These are phyloP conservation scores for Dactylonectria estremocensis DNA, from an alignment of 2,329 filamentous ascomycete species.

Conservation along the genomic window DNA sequence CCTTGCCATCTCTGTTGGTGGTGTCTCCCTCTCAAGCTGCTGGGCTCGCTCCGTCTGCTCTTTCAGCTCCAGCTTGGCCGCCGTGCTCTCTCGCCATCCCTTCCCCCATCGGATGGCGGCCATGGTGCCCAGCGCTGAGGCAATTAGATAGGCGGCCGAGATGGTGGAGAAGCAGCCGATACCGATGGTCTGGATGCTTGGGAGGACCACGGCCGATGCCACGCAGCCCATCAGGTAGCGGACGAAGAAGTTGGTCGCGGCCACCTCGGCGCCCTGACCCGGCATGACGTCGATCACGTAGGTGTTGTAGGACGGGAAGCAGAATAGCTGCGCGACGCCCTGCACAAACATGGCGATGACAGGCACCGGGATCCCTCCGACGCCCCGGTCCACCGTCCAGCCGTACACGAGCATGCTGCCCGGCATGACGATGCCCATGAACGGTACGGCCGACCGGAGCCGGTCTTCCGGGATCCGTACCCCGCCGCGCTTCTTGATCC, in stretches of 20 bases:
- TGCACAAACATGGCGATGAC: constrained; percentile 83
- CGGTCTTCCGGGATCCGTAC: constrained; percentile 78
- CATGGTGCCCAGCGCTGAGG: constrained; percentile 55
- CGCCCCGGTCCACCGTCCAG: constrained; percentile 64
- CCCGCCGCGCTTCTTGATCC: constrained; percentile 71
- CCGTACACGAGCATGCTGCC: constrained; percentile 76
- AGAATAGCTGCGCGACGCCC: constrained; percentile 81
- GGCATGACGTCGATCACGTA: constrained; percentile 89
- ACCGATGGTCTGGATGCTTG: constrained; percentile 80
- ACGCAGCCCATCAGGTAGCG: constrained; percentile 82
- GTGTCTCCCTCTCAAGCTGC: constrained; percentile 9
- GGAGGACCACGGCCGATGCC: constrained; percentile 80
- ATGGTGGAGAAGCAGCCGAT: constrained; percentile 88
- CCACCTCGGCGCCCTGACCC: constrained; percentile 77
- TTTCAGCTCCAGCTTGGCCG: constrained; percentile 41
- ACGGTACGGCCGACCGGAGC: constrained; percentile 71
- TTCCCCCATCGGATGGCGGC: constrained; percentile 58
- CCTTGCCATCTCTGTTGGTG: constrained; percentile 21
- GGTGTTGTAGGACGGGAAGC: constrained; percentile 82
- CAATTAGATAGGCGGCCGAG: constrained; percentile 55
- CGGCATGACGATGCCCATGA: constrained; percentile 72
- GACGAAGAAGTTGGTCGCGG: constrained; percentile 85
- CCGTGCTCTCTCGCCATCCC: constrained; percentile 57
- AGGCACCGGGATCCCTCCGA: constrained; percentile 71
- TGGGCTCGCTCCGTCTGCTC: constrained; percentile 25